phyloP scores from a whole-genome alignment of 331 rosid genomes.

The Rosa hybrid region DNA sequence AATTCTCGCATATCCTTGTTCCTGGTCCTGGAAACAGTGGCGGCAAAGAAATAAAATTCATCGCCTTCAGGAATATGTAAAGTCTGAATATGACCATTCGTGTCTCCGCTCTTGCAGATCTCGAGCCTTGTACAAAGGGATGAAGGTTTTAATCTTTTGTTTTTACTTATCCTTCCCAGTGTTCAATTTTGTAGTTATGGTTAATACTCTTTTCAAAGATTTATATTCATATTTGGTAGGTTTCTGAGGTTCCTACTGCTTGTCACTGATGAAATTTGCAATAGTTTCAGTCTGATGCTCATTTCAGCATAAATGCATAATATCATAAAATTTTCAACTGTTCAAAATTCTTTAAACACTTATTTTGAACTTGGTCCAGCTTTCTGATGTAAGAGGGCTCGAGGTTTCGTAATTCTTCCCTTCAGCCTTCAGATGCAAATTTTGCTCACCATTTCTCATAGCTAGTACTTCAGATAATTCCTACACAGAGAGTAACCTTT shows the following conservation, averaged over 20 bases:
- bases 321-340: not conserved
- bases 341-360: not conserved
- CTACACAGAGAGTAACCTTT: not conserved
- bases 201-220: constrained; percentile 8
- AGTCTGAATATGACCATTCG: constrained; percentile 95
- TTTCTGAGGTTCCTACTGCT: constrained; percentile 10
- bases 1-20: constrained; percentile 93
- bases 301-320: not conserved
- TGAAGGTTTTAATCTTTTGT: constrained; percentile 62
- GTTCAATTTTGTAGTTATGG: constrained; percentile 5
- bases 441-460: not conserved
- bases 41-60: constrained; percentile 78
- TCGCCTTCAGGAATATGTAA: constrained; percentile 93
- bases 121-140: constrained; percentile 97
- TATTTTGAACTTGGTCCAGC: not conserved
- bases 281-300: not conserved
- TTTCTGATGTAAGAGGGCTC: not conserved
- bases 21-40: constrained; percentile 99
- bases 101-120: constrained; percentile 97
- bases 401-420: not conserved
- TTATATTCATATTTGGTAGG: not conserved
- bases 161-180: not conserved
- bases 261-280: not conserved
- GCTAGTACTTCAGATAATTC: not conserved
- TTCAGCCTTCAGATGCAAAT: not conserved